Percentiles rank a stretch among this genome's conserved stretches.
Conservation (phyloP, 306 rosid genomes). For the Alnus rubra region DNA sequence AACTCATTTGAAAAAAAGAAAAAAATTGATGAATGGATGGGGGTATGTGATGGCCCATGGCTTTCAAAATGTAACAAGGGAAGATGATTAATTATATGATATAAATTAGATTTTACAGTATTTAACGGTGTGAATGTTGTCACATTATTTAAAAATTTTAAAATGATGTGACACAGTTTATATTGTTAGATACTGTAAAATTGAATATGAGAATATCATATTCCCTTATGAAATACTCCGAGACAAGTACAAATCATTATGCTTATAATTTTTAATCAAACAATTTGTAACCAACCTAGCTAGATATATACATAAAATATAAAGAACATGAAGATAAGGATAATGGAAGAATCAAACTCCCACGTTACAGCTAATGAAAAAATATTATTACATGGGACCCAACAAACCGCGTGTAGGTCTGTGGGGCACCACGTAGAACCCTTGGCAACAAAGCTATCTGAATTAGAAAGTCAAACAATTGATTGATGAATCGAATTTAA, state of each 20-base stretch:
- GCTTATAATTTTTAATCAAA: not conserved
- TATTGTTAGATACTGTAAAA: too few relatives aligned
- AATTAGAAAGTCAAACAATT: conserved; percentile 4
- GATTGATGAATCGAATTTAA: not conserved
- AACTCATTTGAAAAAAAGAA: too few relatives aligned
- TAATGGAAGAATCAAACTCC: not conserved
- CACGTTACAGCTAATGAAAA: not conserved
- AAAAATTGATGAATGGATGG: too few relatives aligned
- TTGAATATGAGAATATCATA: too few relatives aligned
- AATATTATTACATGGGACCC: not conserved
- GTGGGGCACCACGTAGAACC: conserved; percentile 3
- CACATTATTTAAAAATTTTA: too few relatives aligned
- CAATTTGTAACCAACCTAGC: conserved; percentile 13
- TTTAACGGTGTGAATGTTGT: too few relatives aligned
- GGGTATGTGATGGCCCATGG: too few relatives aligned
- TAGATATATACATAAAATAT: not conserved
- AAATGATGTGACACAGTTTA: too few relatives aligned
- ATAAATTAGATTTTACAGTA: too few relatives aligned
- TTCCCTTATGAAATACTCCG: not conserved
- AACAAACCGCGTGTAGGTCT: not conserved
- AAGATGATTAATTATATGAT: too few relatives aligned
- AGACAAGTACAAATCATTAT: not conserved
- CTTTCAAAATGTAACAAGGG: too few relatives aligned
- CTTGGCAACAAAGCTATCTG: not conserved
- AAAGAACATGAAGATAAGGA: conserved; percentile 8